These are phyloP conservation scores for Gracilaria domingensis DNA, from an alignment of 23 red algal genomes.

Conservation along the genomic window DNA sequence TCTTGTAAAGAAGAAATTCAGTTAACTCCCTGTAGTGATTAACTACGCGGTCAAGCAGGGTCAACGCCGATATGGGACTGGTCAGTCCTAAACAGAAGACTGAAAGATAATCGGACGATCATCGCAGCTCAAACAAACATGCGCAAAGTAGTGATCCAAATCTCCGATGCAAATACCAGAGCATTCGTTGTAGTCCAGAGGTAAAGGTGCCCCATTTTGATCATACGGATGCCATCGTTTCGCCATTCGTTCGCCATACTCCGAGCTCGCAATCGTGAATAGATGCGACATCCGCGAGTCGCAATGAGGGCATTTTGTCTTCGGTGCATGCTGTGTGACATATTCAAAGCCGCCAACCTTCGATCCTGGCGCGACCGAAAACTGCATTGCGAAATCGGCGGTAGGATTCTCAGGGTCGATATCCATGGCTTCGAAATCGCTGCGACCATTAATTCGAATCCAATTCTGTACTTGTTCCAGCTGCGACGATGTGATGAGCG, in stretches of 20 bases:
- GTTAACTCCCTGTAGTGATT: no score
- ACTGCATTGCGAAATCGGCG: not conserved
- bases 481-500: not conserved
- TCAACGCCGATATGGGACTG: no score
- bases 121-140: not conserved
- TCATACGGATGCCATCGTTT: slow-evolving; percentile 25
- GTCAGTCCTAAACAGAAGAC: not conserved
- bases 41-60: no score
- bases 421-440: not conserved
- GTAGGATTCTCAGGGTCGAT: not conserved
- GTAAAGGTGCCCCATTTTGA: not conserved
- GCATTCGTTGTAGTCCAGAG: not conserved
- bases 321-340: not conserved
- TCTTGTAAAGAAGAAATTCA: no score
- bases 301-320: not conserved
- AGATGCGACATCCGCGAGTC: not conserved
- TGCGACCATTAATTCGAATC: not conserved
- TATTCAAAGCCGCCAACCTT: not conserved
- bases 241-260: not conserved
- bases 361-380: slow-evolving; percentile 1
- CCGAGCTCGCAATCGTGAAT: slow-evolving; percentile 3
- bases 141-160: slow-evolving; percentile 3
- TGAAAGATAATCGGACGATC: slow-evolving; percentile 1
- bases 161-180: slow-evolving; percentile 14
- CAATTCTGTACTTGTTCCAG: slow-evolving; percentile 18